phyloP scores from a whole-genome alignment of 129 eudicot species.

The Oenanthe sinensis region DNA sequence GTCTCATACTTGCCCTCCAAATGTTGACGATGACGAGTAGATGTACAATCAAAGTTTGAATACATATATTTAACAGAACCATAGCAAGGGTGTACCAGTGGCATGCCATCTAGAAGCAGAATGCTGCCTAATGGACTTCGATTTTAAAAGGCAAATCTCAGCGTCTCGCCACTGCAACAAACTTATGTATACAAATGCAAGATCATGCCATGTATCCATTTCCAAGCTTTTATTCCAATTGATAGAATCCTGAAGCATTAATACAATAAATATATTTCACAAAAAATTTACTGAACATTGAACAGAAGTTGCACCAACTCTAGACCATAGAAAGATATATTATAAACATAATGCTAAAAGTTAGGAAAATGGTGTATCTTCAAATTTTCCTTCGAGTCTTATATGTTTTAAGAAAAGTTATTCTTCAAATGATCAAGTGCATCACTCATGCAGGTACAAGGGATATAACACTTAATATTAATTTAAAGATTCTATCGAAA shows the following conservation, averaged over 20 bases:
- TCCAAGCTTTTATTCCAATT: slow-evolving; percentile 42
- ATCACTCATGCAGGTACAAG: neutral
- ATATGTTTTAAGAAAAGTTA: neutral
- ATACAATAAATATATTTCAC: too few relatives aligned
- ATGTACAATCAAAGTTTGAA: neutral
- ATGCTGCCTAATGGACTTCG: slow-evolving; percentile 43
- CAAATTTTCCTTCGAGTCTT: neutral
- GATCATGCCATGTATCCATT: slow-evolving; percentile 77
- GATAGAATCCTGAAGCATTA: slow-evolving; percentile 29
- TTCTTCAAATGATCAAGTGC: neutral
- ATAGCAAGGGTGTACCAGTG: slow-evolving; percentile 36
- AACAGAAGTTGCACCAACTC: neutral
- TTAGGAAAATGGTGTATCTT: neutral
- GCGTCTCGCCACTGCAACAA: slow-evolving; percentile 74
- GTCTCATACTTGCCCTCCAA: neutral
- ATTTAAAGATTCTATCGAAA: neutral
- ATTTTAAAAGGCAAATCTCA: slow-evolving; percentile 69
- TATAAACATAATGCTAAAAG: neutral
- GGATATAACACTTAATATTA: neutral
- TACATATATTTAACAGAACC: neutral
- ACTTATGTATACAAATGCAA: slow-evolving; percentile 62
- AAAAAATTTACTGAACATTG: neutral
- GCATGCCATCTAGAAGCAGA: slow-evolving; percentile 72
- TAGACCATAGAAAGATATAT: neutral
- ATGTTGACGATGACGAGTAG: neutral